A percentile compares a stretch with the other conserved stretches of the same genome.
Conservation (phyloP, 1,284 basidiomycete species). For the Irpex sp. region DNA sequence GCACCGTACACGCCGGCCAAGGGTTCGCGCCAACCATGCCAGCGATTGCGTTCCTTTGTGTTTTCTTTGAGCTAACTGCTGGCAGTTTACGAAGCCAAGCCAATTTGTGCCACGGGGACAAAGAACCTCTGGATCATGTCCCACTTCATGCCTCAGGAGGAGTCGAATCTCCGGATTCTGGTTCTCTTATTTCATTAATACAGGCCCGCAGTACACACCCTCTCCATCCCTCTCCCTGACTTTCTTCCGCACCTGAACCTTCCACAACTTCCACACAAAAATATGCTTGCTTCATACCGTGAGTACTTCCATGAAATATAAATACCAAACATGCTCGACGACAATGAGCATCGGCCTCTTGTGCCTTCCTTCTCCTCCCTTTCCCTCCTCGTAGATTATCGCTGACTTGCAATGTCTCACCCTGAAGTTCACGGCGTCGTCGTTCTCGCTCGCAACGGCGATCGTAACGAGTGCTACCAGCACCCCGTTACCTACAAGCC, state of each 20-base stretch:
- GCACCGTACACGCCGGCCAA: background rate
- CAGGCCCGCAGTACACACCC: background rate
- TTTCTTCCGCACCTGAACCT: background rate
- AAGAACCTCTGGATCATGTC: background rate
- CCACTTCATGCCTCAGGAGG: background rate
- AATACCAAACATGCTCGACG: background rate
- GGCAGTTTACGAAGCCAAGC: background rate
- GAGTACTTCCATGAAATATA: background rate
- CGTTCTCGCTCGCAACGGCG: constrained; percentile 82
- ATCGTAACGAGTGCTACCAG: constrained; percentile 70
- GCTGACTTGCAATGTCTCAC: constrained; percentile 41
- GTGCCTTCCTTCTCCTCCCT: constrained; percentile 8
- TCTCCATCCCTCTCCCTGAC: background rate
- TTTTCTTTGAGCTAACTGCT: background rate
- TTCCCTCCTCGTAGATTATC: constrained; percentile 11
- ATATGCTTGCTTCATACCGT: background rate
- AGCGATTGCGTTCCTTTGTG: background rate
- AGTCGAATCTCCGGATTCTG: background rate
- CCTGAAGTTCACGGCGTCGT: constrained; percentile 75
- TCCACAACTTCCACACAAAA: background rate
- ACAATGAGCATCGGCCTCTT: background rate
- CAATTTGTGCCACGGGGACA: background rate
- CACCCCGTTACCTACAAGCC: constrained; percentile 68
- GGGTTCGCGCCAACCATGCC: background rate
- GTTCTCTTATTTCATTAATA: background rate